Conservation (phyloP, 148 eudicot species). For the Chenopodium suecicum region DNA sequence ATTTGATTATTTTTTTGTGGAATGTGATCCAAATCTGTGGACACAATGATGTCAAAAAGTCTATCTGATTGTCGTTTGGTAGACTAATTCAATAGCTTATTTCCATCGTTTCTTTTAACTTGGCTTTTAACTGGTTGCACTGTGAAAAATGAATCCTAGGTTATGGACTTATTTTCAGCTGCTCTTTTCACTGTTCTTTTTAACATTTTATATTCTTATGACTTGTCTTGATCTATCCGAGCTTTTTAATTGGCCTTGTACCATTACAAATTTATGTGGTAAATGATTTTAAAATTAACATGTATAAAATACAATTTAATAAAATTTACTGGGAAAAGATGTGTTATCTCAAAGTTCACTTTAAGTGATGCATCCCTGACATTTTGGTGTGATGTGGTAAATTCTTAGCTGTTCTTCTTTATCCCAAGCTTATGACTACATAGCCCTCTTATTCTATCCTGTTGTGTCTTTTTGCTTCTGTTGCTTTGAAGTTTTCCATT, state of each 20-base stretch:
- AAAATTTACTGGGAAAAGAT: background rate
- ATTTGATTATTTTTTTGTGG: too few species aligned
- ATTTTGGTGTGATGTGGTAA: background rate
- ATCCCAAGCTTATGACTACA: background rate
- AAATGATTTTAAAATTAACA: background rate
- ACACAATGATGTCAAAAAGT: too few species aligned
- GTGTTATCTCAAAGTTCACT: background rate
- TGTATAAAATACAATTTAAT: background rate
- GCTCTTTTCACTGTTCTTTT: background rate
- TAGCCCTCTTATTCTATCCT: background rate
- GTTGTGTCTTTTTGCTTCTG: background rate
- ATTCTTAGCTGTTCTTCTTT: background rate
- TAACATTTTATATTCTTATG: background rate
- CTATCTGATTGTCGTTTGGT: background rate
- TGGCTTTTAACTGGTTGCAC: too few species aligned
- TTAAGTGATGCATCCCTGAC: conserved; percentile 3
- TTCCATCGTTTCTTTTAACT: background rate
- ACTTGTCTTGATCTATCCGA: background rate
- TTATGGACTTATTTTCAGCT: too few species aligned
- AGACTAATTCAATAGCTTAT: background rate
- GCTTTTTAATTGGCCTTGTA: background rate
- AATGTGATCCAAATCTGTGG: too few species aligned
- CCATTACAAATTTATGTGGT: background rate
- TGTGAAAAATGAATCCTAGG: too few species aligned
- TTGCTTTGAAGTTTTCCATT: background rate